Conservation (phyloP, 805 yeast genomes). For the Priceomyces haplophilus region DNA sequence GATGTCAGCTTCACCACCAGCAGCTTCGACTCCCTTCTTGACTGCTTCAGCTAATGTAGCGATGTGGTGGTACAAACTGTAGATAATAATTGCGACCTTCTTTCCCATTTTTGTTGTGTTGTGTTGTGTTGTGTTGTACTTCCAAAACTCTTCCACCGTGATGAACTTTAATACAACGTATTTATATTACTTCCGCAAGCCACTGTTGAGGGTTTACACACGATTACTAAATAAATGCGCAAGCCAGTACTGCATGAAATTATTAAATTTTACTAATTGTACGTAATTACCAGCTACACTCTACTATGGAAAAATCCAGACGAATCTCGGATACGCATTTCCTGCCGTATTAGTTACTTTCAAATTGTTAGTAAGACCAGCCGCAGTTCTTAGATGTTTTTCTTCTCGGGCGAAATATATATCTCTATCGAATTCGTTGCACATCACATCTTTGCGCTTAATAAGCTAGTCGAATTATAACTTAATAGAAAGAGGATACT, state of each 20-base stretch:
- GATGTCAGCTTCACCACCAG: slow-evolving; percentile 68
- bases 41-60: slow-evolving; percentile 63
- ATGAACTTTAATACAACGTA: background rate
- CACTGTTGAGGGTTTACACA: too few relatives aligned
- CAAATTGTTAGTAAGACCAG: background rate
- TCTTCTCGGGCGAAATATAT: background rate
- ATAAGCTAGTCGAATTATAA: too few relatives aligned
- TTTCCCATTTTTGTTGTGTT: slow-evolving; percentile 26
- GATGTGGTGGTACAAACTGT: slow-evolving; percentile 80
- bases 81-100: slow-evolving; percentile 45
- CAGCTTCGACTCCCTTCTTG: slow-evolving; percentile 63
- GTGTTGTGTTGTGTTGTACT: background rate
- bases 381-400: background rate
- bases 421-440: too few relatives aligned
- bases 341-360: too few relatives aligned
- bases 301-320: too few relatives aligned
- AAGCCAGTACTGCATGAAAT: too few relatives aligned
- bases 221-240: too few relatives aligned
- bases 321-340: too few relatives aligned
- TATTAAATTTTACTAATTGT: too few relatives aligned
- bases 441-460: too few relatives aligned
- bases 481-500: background rate
- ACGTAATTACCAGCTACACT: too few relatives aligned
- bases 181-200: too few relatives aligned
- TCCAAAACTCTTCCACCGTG: background rate